A percentile compares a stretch with the other conserved stretches of the same genome.
These are phyloP conservation scores for Auricularia heimuer DNA, from an alignment of 768 basidiomycete genomes.

Conservation along the genomic window DNA sequence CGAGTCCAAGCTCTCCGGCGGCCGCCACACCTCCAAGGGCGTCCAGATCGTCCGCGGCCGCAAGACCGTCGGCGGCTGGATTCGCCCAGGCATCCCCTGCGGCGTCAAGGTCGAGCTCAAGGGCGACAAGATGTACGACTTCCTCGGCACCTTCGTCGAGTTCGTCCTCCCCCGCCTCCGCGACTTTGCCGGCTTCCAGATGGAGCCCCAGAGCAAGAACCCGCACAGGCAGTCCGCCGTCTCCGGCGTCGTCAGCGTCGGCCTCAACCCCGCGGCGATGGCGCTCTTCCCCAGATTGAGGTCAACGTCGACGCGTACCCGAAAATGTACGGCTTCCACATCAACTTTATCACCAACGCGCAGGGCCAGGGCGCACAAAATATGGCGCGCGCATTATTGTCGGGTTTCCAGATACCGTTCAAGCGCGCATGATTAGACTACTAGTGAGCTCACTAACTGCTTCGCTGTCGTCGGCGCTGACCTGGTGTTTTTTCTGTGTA, in stretches of 20 bases:
- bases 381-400: constrained; percentile 73
- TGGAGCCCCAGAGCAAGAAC: constrained; percentile 67
- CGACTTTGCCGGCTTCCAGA: constrained; percentile 75
- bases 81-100: constrained; percentile 69
- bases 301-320: constrained; percentile 89
- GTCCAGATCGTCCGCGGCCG: constrained; percentile 66
- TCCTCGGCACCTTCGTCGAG: constrained; percentile 77
- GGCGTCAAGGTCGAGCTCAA: constrained; percentile 86
- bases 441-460: not conserved
- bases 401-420: constrained; percentile 91
- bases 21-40: constrained; percentile 57
- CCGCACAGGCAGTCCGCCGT: constrained; percentile 65
- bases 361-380: constrained; percentile 85
- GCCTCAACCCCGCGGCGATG: constrained; percentile 76
- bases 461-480: not conserved
- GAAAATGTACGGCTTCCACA: constrained; percentile 78
- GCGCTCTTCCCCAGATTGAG: constrained; percentile 89
- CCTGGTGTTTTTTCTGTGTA: not conserved
- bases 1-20: constrained; percentile 65
- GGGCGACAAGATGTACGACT: constrained; percentile 92
- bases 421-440: constrained; percentile 24
- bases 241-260: constrained; percentile 82
- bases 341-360: constrained; percentile 88
- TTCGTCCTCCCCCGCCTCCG: constrained; percentile 92
- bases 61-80: constrained; percentile 71